Evolutionary conservation across 768 basidiomycete species (phyloP), one percentile per base, ranked within the genome.

Genomic region (Chiua virens): DNA sequence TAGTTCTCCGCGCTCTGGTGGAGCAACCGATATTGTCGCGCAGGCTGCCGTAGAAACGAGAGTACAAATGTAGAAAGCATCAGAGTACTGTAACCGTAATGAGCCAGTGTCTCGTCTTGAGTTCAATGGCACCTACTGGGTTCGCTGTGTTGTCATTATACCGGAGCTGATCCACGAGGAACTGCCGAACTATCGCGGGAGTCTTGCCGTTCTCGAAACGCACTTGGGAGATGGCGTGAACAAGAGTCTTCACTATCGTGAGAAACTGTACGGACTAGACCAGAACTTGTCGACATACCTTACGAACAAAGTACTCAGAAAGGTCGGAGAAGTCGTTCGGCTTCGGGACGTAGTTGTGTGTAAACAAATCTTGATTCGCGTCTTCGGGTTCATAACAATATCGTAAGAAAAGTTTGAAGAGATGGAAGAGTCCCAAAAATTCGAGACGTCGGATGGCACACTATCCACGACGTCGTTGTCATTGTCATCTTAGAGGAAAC

Each of bases 131-230:
- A 70, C 91, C 63, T 57, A 96, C 94, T 37, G 81, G 77, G 65
- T 96, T 97, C 18, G 84, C 80, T 4, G 93, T 92, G 67, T 98
- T 98, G 68, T 98, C 96, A 65, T 98, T 98, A 67, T 92, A 92
- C 11, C 87, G 83, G n/a, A 98, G 75, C 56, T 95, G 87, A 65
- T 97, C 94, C 54, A 96, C 86, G 27, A 98, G 75, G 62, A 97
- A 91, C 53, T 85, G 86, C 41, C 92, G 82, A 14, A 96, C 88
- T 47, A 94, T 84, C 0, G 86, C 80, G 13, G 90, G 91, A 0
- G 92, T 86, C 67, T 90, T 93, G 30, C 92, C 89, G 49, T 87
- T 85, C 63, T 88, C 87, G 57, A 94, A 92, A 3, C 94, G 86
- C 45, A 95, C 83, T 59, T 86, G 81, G 14, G 94, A 87, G 28